phyloP scores from a whole-genome alignment of 176 grass and related monocot species.

The Eragrostis curvula region DNA sequence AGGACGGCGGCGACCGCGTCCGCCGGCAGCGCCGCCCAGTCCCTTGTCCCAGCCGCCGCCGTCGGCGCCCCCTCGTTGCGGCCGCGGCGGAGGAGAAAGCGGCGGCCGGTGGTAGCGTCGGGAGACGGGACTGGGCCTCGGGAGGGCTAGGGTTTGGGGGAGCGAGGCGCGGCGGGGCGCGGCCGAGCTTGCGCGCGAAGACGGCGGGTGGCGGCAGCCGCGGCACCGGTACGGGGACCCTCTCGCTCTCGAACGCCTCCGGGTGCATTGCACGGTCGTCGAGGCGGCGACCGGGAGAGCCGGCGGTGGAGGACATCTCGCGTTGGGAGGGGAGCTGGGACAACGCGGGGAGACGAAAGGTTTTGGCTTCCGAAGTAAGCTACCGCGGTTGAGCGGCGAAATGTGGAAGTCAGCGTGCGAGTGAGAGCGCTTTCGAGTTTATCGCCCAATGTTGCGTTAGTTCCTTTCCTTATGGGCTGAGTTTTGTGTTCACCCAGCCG shows the following conservation, averaged over 20 bases:
- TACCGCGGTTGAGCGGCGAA: not conserved
- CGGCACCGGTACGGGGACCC: no score
- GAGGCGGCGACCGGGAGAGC: not conserved
- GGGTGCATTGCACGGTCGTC: not conserved
- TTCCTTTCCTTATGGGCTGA: no score
- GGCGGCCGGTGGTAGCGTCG: not conserved
- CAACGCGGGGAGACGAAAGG: not conserved
- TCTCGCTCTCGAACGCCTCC: not conserved
- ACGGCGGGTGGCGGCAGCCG: not conserved
- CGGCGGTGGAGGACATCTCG: not conserved
- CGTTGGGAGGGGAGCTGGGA: not conserved
- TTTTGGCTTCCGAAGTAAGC: not conserved
- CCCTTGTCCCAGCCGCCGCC: not conserved
- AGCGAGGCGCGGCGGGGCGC: not conserved
- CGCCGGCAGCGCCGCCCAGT: slow-evolving; percentile 1
- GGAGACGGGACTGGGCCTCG: not conserved
- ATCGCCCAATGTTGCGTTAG: no score
- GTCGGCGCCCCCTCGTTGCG: not conserved
- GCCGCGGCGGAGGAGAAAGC: not conserved
- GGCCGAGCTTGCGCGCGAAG: not conserved
- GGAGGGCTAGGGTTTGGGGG: not conserved
- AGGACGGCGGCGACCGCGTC: not conserved
- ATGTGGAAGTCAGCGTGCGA: no score
- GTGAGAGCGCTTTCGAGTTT: no score
- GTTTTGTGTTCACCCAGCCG: no score